phyloP scores from a whole-genome alignment of 345 rosid genomes.

The Lepidium sativum region DNA sequence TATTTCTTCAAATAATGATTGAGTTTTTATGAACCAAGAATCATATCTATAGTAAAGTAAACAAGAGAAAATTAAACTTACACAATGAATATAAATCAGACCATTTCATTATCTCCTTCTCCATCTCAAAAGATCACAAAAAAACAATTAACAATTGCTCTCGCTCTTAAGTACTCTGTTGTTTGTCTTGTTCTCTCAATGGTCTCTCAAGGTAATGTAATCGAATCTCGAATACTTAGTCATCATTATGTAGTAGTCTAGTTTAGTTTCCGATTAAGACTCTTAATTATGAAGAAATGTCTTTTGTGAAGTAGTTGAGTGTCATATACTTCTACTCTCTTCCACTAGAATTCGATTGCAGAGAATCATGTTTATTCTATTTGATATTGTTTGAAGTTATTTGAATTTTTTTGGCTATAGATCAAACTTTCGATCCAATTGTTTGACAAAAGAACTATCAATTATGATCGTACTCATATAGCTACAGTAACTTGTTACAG shows the following conservation, averaged over 20 bases:
- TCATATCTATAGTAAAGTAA: neutral
- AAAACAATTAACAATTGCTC: neutral
- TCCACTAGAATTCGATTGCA: too few relatives aligned
- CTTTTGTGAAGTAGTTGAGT: too few relatives aligned
- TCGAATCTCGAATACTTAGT: neutral
- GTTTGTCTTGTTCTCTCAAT: neutral
- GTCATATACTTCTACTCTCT: too few relatives aligned
- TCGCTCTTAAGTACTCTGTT: neutral
- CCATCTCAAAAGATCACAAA: neutral
- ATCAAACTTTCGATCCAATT: too few relatives aligned
- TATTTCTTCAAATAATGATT: neutral
- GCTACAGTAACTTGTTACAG: neutral
- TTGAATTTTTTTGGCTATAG: too few relatives aligned
- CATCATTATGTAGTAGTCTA: neutral
- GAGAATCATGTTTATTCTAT: too few relatives aligned
- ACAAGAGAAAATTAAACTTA: neutral
- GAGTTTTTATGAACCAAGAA: neutral
- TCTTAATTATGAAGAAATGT: too few relatives aligned
- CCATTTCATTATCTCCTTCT: neutral
- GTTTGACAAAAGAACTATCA: too few relatives aligned
- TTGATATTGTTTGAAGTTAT: too few relatives aligned
- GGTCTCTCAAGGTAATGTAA: constrained; percentile 10
- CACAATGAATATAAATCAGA: neutral
- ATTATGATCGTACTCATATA: too few relatives aligned
- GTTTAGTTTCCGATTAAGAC: neutral